phyloP scores from a whole-genome alignment of 2,329 filamentous ascomycete species.

The Colletotrichum gigasporum region DNA sequence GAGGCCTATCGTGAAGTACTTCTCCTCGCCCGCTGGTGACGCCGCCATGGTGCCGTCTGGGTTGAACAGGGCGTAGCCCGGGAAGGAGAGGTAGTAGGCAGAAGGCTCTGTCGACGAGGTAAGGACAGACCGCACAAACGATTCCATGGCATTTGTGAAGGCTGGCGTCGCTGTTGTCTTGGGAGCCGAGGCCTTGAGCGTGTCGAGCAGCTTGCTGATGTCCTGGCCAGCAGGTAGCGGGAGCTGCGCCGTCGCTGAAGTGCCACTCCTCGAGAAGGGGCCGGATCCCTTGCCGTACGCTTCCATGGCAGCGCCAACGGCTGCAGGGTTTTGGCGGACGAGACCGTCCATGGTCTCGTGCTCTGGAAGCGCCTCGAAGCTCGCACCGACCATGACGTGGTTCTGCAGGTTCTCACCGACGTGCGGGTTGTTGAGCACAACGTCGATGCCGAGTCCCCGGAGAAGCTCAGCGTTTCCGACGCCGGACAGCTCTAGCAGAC shows the following conservation, averaged over 20 bases:
- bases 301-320: constrained; percentile 34
- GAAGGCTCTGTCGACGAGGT: constrained; percentile 30
- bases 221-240: constrained; percentile 37
- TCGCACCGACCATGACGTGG: constrained; percentile 37
- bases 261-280: constrained; percentile 34
- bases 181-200: neutral
- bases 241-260: constrained; percentile 34
- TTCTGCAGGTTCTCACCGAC: constrained; percentile 53
- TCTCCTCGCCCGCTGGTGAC: constrained; percentile 29
- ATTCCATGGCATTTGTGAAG: constrained; percentile 18
- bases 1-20: constrained; percentile 64
- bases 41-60: constrained; percentile 27
- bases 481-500: constrained; percentile 54
- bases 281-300: constrained; percentile 35
- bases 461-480: constrained; percentile 48
- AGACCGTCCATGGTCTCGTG: constrained; percentile 36
- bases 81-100: constrained; percentile 30
- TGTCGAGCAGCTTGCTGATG: constrained; percentile 40
- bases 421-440: constrained; percentile 44
- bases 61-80: constrained; percentile 30
- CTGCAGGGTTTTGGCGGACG: constrained; percentile 33
- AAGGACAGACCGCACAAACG: constrained; percentile 28
- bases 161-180: constrained; percentile 16
- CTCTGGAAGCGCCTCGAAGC: constrained; percentile 35
- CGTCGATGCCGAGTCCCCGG: constrained; percentile 39